Conservation (phyloP, 768 basidiomycete species). For the Daedaleopsis sinensis region DNA sequence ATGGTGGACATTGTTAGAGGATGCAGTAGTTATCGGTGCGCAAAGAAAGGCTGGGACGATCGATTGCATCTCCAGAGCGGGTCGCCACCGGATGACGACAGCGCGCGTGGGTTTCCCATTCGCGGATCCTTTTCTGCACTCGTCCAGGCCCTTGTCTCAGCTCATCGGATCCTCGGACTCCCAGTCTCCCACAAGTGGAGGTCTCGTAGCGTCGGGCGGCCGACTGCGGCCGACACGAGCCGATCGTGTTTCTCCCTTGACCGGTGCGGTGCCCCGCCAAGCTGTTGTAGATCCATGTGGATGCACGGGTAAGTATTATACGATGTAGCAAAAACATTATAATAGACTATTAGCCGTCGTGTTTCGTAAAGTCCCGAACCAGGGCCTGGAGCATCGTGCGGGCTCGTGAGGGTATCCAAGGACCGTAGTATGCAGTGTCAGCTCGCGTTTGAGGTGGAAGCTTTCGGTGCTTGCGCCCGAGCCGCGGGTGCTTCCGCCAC, state of each 20-base stretch:
- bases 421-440: not conserved
- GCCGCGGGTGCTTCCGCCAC: not conserved
- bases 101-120: not conserved
- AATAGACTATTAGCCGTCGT: not conserved
- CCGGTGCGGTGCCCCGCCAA: too few species aligned
- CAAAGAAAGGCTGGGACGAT: not conserved
- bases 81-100: not conserved
- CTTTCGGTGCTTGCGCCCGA: not conserved
- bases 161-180: not conserved
- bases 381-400: not conserved
- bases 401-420: not conserved
- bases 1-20: slow-evolving; percentile 36
- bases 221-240: too few species aligned
- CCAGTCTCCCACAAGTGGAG: too few species aligned
- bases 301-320: not conserved
- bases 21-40: not conserved
- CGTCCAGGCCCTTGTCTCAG: not conserved
- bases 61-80: not conserved
- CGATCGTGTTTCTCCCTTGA: too few species aligned
- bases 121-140: not conserved
- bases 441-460: not conserved
- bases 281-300: too few species aligned
- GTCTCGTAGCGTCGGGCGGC: not conserved
- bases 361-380: not conserved
- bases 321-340: slow-evolving; percentile 10